phyloP scores from a whole-genome alignment of 805 yeast genomes.

The Zygotorulaspora florentina region DNA sequence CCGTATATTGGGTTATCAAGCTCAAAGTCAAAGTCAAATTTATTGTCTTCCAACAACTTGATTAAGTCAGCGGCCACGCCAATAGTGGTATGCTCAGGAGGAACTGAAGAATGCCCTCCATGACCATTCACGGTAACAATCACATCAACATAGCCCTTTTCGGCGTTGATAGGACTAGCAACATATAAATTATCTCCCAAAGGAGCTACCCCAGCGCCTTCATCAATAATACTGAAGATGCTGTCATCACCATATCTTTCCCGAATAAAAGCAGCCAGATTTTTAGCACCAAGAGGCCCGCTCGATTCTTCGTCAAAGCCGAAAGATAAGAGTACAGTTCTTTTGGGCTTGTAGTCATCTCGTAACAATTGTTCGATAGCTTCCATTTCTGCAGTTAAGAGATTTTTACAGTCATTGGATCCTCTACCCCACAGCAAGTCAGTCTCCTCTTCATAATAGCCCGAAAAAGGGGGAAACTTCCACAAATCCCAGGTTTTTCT shows the following conservation, averaged over 20 bases:
- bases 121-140: slow-evolving; percentile 49
- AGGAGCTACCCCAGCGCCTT: slow-evolving; percentile 43
- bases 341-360: slow-evolving; percentile 50
- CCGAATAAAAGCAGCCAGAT: slow-evolving; percentile 42
- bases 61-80: slow-evolving; percentile 66
- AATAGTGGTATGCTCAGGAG: slow-evolving; percentile 77
- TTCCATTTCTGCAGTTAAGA: slow-evolving; percentile 62
- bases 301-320: slow-evolving; percentile 80
- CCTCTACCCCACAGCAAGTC: slow-evolving; percentile 72
- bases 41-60: slow-evolving; percentile 51
- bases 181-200: slow-evolving; percentile 44
- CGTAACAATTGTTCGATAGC: slow-evolving; percentile 53
- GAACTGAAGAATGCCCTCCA: slow-evolving; percentile 81
- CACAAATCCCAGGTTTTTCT: slow-evolving; percentile 54
- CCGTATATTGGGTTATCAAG: slow-evolving; percentile 56
- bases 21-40: slow-evolving; percentile 37
- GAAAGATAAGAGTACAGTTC: slow-evolving; percentile 60
- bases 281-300: slow-evolving; percentile 58
- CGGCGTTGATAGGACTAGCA: slow-evolving; percentile 54
- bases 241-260: slow-evolving; percentile 58
- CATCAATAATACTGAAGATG: slow-evolving; percentile 65
- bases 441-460: slow-evolving; percentile 56
- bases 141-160: slow-evolving; percentile 58
- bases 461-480: slow-evolving; percentile 65
- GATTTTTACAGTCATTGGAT: slow-evolving; percentile 67